These are phyloP conservation scores for Penicillium lagena DNA, from an alignment of 495 filamentous ascomycete genomes.

Conservation along the genomic window DNA sequence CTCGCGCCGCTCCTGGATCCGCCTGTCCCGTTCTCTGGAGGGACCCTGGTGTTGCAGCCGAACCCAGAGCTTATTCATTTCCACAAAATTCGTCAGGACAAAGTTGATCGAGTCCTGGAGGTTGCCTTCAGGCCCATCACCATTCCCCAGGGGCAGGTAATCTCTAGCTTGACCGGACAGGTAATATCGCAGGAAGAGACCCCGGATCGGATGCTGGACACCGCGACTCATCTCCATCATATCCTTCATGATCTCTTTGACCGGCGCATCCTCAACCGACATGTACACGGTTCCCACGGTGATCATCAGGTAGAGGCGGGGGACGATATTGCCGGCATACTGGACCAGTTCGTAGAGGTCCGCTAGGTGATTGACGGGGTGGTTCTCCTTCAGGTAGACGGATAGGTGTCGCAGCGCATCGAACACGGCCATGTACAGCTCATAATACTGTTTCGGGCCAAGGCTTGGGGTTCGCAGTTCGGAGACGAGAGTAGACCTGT, in stretches of 20 bases:
- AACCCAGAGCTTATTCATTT: slow-evolving; percentile 99
- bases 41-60: slow-evolving; percentile 95
- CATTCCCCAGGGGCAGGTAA: slow-evolving; percentile 68
- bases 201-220: slow-evolving; percentile 92
- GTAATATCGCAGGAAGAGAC: slow-evolving; percentile 92
- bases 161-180: slow-evolving; percentile 90
- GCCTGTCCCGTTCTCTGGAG: slow-evolving; percentile 84
- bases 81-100: slow-evolving; percentile 95
- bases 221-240: slow-evolving; percentile 99
- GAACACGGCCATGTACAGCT: slow-evolving; percentile 98
- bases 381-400: slow-evolving; percentile 91
- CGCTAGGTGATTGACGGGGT: slow-evolving; percentile 95
- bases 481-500: slow-evolving; percentile 91
- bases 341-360: slow-evolving; percentile 98
- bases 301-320: slow-evolving; percentile 95
- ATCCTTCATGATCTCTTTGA: slow-evolving; percentile 99
- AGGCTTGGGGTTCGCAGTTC: slow-evolving; percentile 93
- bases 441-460: slow-evolving; percentile 97
- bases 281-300: slow-evolving; percentile 99
- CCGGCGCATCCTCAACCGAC: slow-evolving; percentile 94
- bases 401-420: slow-evolving; percentile 96
- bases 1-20: slow-evolving; percentile 92
- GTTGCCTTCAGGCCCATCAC: slow-evolving; percentile 92
- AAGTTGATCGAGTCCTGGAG: slow-evolving; percentile 97
- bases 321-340: slow-evolving; percentile 97